phyloP scores from a whole-genome alignment of 1,284 basidiomycete species.

The Rhodotorula sp. region DNA sequence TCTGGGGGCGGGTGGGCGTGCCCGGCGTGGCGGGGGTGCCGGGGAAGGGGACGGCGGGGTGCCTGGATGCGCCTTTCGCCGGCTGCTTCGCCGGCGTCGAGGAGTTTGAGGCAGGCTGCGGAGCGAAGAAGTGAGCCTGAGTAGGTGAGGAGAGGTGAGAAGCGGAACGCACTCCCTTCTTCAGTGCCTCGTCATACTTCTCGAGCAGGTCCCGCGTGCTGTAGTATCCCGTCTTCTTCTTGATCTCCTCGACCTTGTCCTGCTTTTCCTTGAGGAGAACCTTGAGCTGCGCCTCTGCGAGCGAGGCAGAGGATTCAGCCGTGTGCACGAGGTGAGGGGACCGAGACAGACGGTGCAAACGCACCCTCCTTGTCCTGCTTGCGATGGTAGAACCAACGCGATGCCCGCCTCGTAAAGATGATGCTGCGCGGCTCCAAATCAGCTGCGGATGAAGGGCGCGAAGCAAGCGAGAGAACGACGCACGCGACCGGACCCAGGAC shows the following conservation, averaged over 20 bases:
- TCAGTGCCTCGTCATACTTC: conserved; percentile 72
- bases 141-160: conserved; percentile 14
- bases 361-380: conserved; percentile 83
- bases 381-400: conserved; percentile 82
- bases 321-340: accelerated
- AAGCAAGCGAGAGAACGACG: conserved; percentile 49
- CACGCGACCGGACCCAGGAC: conserved; percentile 77
- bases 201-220: conserved; percentile 86
- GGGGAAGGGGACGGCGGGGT: not conserved
- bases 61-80: not conserved
- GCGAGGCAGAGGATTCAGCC: not conserved
- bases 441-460: not conserved
- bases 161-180: conserved; percentile 22
- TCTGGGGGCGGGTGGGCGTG: not conserved
- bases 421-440: conserved; percentile 59
- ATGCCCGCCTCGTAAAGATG: conserved; percentile 75
- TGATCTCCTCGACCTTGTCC: conserved; percentile 90
- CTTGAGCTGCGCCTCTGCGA: conserved; percentile 71
- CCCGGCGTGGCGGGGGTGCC: conserved; percentile 2
- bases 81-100: conserved; percentile 2
- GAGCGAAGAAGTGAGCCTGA: conserved; percentile 38
- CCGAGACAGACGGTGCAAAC: conserved; percentile 42
- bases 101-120: conserved; percentile 47
- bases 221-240: conserved; percentile 96
- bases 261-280: conserved; percentile 75